A percentile compares a stretch with the other conserved stretches of the same genome.
These are phyloP conservation scores for Eimeria maxima DNA, from an alignment of 169 alveolate genomes.

Conservation along the genomic window DNA sequence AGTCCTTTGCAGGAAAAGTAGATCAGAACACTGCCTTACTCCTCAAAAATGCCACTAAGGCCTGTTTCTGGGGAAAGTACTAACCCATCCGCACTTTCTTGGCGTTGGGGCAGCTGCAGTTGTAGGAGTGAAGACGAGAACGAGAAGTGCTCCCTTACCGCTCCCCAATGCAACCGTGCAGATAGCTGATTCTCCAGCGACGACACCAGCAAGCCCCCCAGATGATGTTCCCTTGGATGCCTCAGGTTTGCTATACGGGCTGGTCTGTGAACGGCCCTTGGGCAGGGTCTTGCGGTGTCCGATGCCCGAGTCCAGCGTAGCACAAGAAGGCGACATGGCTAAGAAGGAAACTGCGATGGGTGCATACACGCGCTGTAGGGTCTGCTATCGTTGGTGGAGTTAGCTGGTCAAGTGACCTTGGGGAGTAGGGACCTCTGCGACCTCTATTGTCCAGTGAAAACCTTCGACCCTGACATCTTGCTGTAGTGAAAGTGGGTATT, in stretches of 20 bases:
- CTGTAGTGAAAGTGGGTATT: neutral
- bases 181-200: conserved; percentile 90
- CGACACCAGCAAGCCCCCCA: conserved; percentile 90
- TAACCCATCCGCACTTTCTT: neutral
- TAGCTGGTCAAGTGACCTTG: neutral
- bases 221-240: neutral
- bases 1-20: conserved; percentile 83
- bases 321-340: conserved; percentile 18
- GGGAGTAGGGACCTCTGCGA: neutral
- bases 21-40: neutral
- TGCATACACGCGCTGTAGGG: neutral
- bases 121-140: neutral
- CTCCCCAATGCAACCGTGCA: conserved; percentile 90
- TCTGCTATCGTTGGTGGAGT: neutral
- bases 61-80: neutral
- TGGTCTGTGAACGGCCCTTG: neutral
- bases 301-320: neutral
- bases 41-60: neutral
- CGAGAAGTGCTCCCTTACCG: neutral
- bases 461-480: neutral
- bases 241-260: neutral
- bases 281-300: neutral
- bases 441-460: neutral
- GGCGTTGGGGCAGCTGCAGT: neutral
- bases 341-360: neutral